Evolutionary conservation across 345 rosid genomes (phyloP).

Genomic region (Zanthoxylum bungeanum): DNA sequence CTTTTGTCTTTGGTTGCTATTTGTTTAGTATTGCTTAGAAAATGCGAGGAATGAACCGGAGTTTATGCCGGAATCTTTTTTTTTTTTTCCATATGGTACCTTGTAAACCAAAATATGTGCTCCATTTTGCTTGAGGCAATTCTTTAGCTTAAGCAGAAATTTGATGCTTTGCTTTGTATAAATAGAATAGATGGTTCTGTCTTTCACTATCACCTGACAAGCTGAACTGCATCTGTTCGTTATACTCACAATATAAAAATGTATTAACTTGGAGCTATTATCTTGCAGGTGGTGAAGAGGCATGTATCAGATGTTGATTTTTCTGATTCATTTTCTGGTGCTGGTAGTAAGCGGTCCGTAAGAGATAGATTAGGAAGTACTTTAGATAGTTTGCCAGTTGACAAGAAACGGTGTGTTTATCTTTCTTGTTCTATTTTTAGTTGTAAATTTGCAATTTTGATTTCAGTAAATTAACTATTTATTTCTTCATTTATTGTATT

Average conservation of each 20-base stretch:
- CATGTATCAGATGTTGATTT: slow-evolving; percentile 37
- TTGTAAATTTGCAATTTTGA: no score
- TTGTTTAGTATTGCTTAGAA: slow-evolving; percentile 19
- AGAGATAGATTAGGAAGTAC: slow-evolving; percentile 78
- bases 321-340: slow-evolving; percentile 32
- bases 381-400: slow-evolving; percentile 39
- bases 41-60: no score
- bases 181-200: background rate
- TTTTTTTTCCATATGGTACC: background rate
- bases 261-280: background rate
- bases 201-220: background rate
- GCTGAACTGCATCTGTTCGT: no score
- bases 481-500: background rate
- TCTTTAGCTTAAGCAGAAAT: background rate
- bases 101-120: background rate
- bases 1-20: no score
- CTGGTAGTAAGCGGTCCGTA: slow-evolving; percentile 73
- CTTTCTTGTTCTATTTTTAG: slow-evolving; percentile 6
- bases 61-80: background rate
- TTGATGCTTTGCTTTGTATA: background rate
- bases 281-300: slow-evolving; percentile 79
- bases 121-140: no score
- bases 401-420: slow-evolving; percentile 57
- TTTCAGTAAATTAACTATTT: background rate
- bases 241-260: background rate